Evolutionary conservation across 2,329 filamentous ascomycete genomes (phyloP).

Genomic region (Neoarthrinium moseri): DNA sequence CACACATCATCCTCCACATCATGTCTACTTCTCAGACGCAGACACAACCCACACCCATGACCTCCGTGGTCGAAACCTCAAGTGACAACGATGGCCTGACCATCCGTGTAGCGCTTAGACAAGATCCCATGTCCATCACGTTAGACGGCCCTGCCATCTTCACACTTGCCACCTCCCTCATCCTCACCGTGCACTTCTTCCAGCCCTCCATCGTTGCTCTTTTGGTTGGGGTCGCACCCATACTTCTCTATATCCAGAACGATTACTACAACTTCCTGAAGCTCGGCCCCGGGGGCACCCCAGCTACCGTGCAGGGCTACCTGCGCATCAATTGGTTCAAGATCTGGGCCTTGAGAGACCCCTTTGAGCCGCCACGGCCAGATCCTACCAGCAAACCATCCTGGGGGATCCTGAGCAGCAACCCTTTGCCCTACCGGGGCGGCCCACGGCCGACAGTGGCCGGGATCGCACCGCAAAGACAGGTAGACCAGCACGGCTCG

Average conservation of each 20-base stretch:
- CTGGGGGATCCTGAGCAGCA: slow-evolving; percentile 54
- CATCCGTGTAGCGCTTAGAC: slow-evolving; percentile 44
- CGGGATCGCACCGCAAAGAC: slow-evolving; percentile 13
- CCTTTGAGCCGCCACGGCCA: slow-evolving; percentile 58
- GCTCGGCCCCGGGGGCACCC: slow-evolving; percentile 78
- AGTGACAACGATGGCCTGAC: slow-evolving; percentile 20
- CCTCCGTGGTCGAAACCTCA: slow-evolving; percentile 17
- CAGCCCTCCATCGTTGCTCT: slow-evolving; percentile 46
- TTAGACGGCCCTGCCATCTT: slow-evolving; percentile 51
- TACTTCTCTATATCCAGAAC: slow-evolving; percentile 55
- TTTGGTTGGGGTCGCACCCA: slow-evolving; percentile 48
- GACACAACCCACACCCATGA: slow-evolving; percentile 18
- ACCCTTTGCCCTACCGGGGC: slow-evolving; percentile 56
- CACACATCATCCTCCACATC: neutral
- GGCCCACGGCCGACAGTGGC: slow-evolving; percentile 47
- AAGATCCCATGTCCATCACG: slow-evolving; percentile 52
- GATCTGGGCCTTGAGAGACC: slow-evolving; percentile 68
- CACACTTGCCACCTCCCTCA: slow-evolving; percentile 41
- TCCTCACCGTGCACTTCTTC: slow-evolving; percentile 51
- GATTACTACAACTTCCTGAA: slow-evolving; percentile 76
- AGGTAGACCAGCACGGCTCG: slow-evolving; percentile 56
- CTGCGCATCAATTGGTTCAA: slow-evolving; percentile 70
- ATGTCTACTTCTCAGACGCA: slow-evolving; percentile 26
- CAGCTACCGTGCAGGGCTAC: slow-evolving; percentile 71
- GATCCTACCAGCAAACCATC: slow-evolving; percentile 51